A percentile compares a stretch with the other conserved stretches of the same genome.
Conservation (phyloP, 352 stramenopile genomes). For the Pythium phragmiticola region DNA sequence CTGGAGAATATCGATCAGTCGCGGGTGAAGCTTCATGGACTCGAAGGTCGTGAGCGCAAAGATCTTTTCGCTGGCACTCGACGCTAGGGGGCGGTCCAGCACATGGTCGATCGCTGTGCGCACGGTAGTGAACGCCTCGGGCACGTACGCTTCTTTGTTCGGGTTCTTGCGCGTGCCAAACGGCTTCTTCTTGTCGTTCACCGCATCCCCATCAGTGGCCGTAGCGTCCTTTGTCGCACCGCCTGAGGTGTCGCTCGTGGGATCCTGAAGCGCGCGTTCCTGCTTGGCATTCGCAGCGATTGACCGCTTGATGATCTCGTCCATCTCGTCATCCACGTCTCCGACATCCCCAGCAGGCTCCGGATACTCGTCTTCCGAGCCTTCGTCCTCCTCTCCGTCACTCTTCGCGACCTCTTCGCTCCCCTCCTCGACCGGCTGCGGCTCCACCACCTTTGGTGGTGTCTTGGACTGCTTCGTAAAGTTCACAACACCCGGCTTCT, state of each 20-base stretch:
- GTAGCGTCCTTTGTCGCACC: background rate
- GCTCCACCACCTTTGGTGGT: constrained; percentile 2
- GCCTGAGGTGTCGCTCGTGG: background rate
- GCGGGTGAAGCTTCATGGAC: constrained; percentile 64
- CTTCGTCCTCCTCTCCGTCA: constrained; percentile 15
- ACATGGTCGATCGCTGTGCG: constrained; percentile 60
- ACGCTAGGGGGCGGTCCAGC: constrained; percentile 69
- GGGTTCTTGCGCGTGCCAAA: constrained; percentile 83
- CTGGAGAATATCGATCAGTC: constrained; percentile 65
- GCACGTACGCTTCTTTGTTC: constrained; percentile 76
- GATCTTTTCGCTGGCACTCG: constrained; percentile 80
- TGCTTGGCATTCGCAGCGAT: constrained; percentile 22
- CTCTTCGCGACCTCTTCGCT: constrained; percentile 18
- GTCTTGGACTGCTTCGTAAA: constrained; percentile 13
- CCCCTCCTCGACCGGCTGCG: constrained; percentile 19
- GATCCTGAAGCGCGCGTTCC: constrained; percentile 5
- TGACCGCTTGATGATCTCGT: constrained; percentile 22
- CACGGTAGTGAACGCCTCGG: constrained; percentile 54
- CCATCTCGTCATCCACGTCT: constrained; percentile 28
- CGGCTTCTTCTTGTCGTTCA: constrained; percentile 26
- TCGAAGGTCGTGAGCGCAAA: constrained; percentile 75
- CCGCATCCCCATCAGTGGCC: background rate
- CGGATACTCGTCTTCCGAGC: constrained; percentile 18
- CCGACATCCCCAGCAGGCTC: constrained; percentile 6
- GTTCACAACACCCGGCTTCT: constrained; percentile 18